These are phyloP conservation scores for Boletus vinaceobasis DNA, from an alignment of 768 basidiomycete species.

Conservation along the genomic window DNA sequence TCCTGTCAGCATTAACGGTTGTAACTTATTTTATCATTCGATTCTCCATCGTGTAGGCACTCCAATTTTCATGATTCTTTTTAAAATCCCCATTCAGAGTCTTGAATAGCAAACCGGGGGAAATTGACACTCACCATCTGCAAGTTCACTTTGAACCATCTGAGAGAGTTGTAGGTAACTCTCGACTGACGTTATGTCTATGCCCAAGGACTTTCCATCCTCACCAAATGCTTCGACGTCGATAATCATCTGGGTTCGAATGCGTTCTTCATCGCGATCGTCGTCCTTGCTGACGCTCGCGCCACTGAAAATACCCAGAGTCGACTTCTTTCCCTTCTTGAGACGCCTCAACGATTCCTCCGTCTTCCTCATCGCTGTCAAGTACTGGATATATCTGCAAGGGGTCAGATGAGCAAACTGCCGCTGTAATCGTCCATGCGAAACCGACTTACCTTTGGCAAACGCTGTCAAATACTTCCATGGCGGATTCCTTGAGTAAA, in stretches of 20 bases:
- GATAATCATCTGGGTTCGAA: slow-evolving; percentile 74
- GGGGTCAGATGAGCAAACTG: not conserved
- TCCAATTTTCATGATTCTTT: slow-evolving; percentile 13
- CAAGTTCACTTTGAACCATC: slow-evolving; percentile 49
- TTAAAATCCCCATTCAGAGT: not conserved
- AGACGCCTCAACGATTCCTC: slow-evolving; percentile 84
- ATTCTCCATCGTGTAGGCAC: not conserved
- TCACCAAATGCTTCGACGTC: slow-evolving; percentile 84
- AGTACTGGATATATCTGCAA: slow-evolving; percentile 71
- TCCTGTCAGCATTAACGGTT: slow-evolving; percentile 33
- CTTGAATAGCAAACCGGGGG: not conserved
- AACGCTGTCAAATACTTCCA: slow-evolving; percentile 69
- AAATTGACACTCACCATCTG: slow-evolving; percentile 28
- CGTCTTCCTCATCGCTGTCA: slow-evolving; percentile 85
- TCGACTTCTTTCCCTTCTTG: slow-evolving; percentile 79
- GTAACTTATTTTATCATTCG: slow-evolving; percentile 4
- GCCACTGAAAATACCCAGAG: slow-evolving; percentile 77
- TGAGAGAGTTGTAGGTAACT: slow-evolving; percentile 55
- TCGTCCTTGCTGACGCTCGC: slow-evolving; percentile 50
- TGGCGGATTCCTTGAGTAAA: slow-evolving; percentile 48
- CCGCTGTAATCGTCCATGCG: not conserved
- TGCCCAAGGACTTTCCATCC: slow-evolving; percentile 69
- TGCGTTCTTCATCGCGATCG: slow-evolving; percentile 83
- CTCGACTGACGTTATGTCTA: slow-evolving; percentile 52
- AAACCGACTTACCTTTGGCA: slow-evolving; percentile 50